phyloP scores from a whole-genome alignment of 495 filamentous ascomycete genomes.

The Penicillium pancosmium region DNA sequence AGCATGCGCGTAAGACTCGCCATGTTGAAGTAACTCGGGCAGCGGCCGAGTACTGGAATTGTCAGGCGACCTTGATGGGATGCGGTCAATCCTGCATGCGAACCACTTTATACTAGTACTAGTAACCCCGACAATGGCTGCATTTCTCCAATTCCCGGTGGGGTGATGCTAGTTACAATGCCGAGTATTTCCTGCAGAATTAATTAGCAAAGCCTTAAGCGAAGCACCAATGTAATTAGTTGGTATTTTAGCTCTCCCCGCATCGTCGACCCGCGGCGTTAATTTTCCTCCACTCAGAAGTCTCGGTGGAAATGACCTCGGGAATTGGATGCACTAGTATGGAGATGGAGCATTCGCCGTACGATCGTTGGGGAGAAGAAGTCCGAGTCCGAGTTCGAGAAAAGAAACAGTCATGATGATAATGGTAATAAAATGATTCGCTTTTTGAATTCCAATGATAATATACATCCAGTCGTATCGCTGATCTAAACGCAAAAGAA shows the following conservation, averaged over 20 bases:
- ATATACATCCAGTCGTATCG: conserved; percentile 18
- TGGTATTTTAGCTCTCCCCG: conserved; percentile 9
- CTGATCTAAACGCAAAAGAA: conserved; percentile 6
- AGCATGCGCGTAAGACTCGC: conserved; percentile 16
- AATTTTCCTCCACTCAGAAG: conserved; percentile 32
- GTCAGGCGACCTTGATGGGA: background rate
- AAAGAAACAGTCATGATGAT: background rate
- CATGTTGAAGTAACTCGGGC: conserved; percentile 16
- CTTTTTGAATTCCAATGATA: conserved; percentile 12
- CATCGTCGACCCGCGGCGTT: conserved; percentile 1
- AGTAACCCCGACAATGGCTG: background rate
- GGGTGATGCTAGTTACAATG: background rate
- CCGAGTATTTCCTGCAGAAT: background rate
- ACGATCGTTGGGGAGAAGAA: no score
- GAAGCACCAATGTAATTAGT: conserved; percentile 6
- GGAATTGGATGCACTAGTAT: background rate
- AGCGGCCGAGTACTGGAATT: conserved; percentile 3
- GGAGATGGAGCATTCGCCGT: background rate
- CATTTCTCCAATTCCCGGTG: conserved; percentile 5
- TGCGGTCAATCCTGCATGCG: background rate
- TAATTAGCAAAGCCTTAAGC: conserved; percentile 12
- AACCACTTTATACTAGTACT: conserved; percentile 4
- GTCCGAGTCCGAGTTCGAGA: no score
- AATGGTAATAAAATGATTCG: background rate
- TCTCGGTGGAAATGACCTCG: background rate